phyloP scores from a whole-genome alignment of 1,284 basidiomycete species.

The Golubevia pallescens region DNA sequence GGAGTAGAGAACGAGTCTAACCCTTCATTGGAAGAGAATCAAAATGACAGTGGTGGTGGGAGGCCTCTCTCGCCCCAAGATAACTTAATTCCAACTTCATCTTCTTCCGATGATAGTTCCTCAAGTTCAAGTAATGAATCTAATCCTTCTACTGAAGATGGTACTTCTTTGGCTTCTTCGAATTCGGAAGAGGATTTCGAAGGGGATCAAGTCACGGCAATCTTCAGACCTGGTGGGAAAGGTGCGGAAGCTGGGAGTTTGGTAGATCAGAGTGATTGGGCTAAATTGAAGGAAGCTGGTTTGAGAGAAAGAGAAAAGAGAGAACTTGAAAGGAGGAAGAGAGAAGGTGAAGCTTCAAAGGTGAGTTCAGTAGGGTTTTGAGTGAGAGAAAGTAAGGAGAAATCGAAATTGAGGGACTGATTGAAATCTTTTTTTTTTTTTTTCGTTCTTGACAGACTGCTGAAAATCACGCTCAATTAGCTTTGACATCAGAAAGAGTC shows the following conservation, averaged over 20 bases:
- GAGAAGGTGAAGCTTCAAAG: constrained; percentile 2
- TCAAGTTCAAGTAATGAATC: no score
- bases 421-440: background rate
- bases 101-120: no score
- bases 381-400: background rate
- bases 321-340: constrained; percentile 17
- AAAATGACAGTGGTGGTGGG: no score
- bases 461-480: constrained; percentile 8
- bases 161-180: no score
- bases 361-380: no score
- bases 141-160: no score
- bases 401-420: no score
- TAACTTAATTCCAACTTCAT: no score
- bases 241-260: background rate
- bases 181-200: constrained; percentile 29
- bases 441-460: background rate
- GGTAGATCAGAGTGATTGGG: constrained; percentile 36
- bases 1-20: no score
- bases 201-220: constrained; percentile 43
- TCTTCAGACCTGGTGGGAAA: constrained; percentile 37
- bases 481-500: constrained; percentile 37
- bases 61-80: no score
- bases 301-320: constrained; percentile 31
- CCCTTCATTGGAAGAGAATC: no score
- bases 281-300: constrained; percentile 44